phyloP scores from a whole-genome alignment of 257 asterid species.

The Gentiana straminea region DNA sequence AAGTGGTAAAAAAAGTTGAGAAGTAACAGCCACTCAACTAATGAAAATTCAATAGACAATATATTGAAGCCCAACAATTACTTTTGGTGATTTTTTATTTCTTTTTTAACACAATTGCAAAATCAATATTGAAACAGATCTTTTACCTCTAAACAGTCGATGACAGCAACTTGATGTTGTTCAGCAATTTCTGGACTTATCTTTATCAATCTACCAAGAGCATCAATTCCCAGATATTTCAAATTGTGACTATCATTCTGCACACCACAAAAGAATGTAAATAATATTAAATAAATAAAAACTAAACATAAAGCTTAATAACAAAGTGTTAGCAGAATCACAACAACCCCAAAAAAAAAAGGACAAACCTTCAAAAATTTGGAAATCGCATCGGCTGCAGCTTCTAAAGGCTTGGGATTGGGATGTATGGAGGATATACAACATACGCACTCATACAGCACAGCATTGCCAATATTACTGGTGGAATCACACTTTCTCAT shows the following conservation, averaged over 20 bases:
- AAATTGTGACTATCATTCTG: conserved; percentile 99
- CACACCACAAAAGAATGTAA: conserved; percentile 18
- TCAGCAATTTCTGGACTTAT: conserved; percentile 92
- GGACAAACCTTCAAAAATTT: conserved; percentile 70
- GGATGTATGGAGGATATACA: conserved; percentile 84
- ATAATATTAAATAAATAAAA: neutral
- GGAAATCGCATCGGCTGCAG: conserved; percentile 86
- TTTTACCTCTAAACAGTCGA: conserved; percentile 93
- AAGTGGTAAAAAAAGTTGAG: neutral
- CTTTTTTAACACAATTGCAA: neutral
- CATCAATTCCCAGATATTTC: conserved; percentile 96
- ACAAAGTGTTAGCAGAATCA: conserved; percentile 1
- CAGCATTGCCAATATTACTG: conserved; percentile 85
- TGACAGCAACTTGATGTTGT: conserved; percentile 94
- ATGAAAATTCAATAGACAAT: neutral
- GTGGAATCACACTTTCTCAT: conserved; percentile 80
- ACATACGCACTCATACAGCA: conserved; percentile 88
- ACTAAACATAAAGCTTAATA: neutral
- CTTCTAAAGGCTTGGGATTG: conserved; percentile 71
- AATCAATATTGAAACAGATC: neutral
- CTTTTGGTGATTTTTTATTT: no score
- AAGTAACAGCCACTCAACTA: neutral
- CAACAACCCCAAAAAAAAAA: conserved; percentile 11
- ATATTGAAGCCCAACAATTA: neutral
- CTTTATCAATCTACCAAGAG: conserved; percentile 92